Conservation (phyloP, 345 rosid species). For the Citrus glauca region DNA sequence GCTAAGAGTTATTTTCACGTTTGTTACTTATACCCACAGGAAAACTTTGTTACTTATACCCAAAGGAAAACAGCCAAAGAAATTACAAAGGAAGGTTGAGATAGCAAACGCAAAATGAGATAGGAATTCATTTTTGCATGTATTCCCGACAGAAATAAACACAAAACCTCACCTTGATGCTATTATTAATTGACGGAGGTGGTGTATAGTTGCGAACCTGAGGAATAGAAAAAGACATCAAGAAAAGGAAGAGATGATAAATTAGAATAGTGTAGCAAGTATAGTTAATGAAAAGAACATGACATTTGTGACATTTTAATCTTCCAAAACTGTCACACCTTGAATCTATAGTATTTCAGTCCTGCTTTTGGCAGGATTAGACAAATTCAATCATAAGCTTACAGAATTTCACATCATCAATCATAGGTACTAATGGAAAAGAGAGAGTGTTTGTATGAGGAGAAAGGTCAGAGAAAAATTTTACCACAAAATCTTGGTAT, state of each 20-base stretch:
- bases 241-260: constrained; percentile 3
- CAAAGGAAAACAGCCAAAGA: background rate
- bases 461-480: constrained; percentile 1
- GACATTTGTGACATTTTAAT: background rate
- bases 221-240: constrained; percentile 15
- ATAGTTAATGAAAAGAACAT: background rate
- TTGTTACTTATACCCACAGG: background rate
- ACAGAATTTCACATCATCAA: background rate
- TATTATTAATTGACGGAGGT: constrained; percentile 75
- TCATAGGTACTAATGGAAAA: background rate
- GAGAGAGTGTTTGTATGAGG: background rate
- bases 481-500: constrained; percentile 92
- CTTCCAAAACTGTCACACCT: background rate
- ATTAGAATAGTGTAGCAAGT: background rate
- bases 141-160: constrained; percentile 1
- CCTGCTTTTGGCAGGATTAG: background rate
- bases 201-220: constrained; percentile 89
- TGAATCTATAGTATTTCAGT: background rate
- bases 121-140: background rate
- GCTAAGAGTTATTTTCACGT: background rate
- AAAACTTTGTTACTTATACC: background rate
- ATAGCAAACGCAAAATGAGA: background rate
- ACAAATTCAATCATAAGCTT: background rate
- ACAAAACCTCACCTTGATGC: constrained; percentile 76
- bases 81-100: background rate